Conservation (phyloP, 306 rosid species). For the Quercus cerris region DNA sequence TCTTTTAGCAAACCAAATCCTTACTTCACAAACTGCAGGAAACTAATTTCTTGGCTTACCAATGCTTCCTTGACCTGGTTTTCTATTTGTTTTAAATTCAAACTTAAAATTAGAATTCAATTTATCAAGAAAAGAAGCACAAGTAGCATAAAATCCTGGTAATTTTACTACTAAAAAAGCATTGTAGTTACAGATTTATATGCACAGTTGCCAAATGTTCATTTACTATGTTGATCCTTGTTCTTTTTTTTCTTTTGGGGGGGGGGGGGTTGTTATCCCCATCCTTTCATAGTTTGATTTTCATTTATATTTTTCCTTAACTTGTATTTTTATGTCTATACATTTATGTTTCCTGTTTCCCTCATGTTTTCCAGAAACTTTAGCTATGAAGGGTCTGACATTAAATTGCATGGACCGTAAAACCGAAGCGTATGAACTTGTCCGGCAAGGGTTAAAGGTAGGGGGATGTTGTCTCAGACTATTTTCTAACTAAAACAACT, state of each 20-base stretch:
- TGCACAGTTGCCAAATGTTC: neutral
- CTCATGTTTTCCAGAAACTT: conserved; percentile 68
- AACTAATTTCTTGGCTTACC: neutral
- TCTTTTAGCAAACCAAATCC: neutral
- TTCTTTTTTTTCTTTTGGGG: neutral
- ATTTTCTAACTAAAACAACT: neutral
- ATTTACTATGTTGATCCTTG: neutral
- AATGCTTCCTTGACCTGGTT: neutral
- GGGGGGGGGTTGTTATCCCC: neutral
- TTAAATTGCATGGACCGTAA: conserved; percentile 98
- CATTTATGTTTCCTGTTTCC: conserved; percentile 5
- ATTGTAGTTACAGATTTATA: neutral
- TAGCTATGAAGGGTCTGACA: conserved; percentile 98
- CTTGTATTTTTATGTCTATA: neutral
- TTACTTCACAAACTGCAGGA: neutral
- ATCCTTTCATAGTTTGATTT: neutral
- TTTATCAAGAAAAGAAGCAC: neutral
- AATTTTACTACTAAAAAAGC: neutral
- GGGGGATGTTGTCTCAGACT: conserved; percentile 21
- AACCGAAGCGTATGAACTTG: conserved; percentile 95
- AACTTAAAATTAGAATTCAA: neutral
- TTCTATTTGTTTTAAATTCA: neutral
- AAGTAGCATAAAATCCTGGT: neutral
- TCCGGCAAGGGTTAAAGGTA: conserved; percentile 92
- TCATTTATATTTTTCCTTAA: neutral